phyloP scores from a whole-genome alignment of 805 yeast species.

The Ogataea haglerorum region DNA sequence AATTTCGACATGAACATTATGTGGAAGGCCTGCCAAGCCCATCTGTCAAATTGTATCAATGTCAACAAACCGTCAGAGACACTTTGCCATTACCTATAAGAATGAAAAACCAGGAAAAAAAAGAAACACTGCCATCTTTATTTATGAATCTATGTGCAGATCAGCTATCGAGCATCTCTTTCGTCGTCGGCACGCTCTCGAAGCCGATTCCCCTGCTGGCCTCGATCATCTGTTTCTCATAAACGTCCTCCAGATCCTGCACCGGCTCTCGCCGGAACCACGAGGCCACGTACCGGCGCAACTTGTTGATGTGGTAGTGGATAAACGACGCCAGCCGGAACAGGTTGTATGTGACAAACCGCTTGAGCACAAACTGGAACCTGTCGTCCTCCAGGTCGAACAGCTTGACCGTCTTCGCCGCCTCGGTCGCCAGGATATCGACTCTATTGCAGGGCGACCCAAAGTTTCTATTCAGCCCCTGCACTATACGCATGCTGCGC shows the following conservation, averaged over 20 bases:
- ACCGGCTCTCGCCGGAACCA: conserved; percentile 30
- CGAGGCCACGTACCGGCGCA: conserved; percentile 7
- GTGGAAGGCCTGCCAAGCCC: conserved; percentile 23
- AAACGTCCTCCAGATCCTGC: conserved; percentile 39
- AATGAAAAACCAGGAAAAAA: background rate
- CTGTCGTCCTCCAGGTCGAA: conserved; percentile 13
- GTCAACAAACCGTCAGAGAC: conserved; percentile 2
- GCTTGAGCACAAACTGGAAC: conserved; percentile 13
- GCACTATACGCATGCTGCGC: conserved; percentile 72
- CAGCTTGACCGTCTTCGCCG: conserved; percentile 31
- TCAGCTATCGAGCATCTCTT: conserved; percentile 18
- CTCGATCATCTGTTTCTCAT: conserved; percentile 41
- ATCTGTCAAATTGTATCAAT: conserved; percentile 10
- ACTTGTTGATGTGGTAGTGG: conserved; percentile 18
- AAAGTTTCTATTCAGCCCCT: conserved; percentile 58
- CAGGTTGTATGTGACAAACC: conserved; percentile 14
- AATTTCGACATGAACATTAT: conserved; percentile 24
- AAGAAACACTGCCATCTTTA: conserved; percentile 3
- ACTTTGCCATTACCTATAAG: conserved; percentile 3
- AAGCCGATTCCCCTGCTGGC: conserved; percentile 44
- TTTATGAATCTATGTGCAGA: conserved; percentile 5
- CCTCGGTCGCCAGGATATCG: conserved; percentile 58
- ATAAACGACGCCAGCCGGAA: conserved; percentile 29
- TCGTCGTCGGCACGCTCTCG: conserved; percentile 31
- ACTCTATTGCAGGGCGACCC: conserved; percentile 76